These are phyloP conservation scores for Tuber magnatum DNA, from an alignment of 495 filamentous ascomycete genomes.

Conservation along the genomic window DNA sequence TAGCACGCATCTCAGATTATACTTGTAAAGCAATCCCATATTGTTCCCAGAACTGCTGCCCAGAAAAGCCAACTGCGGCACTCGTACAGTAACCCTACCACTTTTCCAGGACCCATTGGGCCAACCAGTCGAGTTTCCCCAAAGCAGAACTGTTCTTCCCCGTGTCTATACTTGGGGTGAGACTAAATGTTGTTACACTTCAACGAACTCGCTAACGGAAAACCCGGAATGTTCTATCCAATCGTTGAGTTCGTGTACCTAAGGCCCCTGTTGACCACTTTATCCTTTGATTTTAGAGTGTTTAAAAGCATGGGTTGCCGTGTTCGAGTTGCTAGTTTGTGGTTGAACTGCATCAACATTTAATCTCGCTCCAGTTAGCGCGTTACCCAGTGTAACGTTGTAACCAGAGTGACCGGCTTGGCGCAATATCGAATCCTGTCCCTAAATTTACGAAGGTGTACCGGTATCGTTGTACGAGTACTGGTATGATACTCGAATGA, in stretches of 20 bases:
- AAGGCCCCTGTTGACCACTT: too few species aligned
- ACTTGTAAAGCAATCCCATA: not conserved
- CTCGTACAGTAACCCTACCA: not conserved
- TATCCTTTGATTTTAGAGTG: too few species aligned
- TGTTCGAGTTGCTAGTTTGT: too few species aligned
- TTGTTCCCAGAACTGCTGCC: not conserved
- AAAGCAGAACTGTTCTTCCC: not conserved
- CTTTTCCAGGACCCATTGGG: not conserved
- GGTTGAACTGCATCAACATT: too few species aligned
- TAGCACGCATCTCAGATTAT: not conserved
- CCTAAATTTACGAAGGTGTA: too few species aligned
- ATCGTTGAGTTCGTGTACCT: too few species aligned
- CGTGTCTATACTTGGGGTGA: not conserved
- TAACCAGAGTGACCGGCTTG: not conserved
- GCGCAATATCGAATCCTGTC: not conserved
- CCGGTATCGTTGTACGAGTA: not conserved
- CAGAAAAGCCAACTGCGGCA: not conserved
- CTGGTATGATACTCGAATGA: too few species aligned
- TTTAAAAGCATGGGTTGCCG: too few species aligned
- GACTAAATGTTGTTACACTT: too few species aligned
- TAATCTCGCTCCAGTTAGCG: too few species aligned
- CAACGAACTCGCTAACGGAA: too few species aligned
- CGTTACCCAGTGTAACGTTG: not conserved
- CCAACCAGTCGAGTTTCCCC: not conserved
- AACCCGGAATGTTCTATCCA: too few species aligned